phyloP scores from a whole-genome alignment of 2,329 filamentous ascomycete species.

The Colletotrichum truncatum region DNA sequence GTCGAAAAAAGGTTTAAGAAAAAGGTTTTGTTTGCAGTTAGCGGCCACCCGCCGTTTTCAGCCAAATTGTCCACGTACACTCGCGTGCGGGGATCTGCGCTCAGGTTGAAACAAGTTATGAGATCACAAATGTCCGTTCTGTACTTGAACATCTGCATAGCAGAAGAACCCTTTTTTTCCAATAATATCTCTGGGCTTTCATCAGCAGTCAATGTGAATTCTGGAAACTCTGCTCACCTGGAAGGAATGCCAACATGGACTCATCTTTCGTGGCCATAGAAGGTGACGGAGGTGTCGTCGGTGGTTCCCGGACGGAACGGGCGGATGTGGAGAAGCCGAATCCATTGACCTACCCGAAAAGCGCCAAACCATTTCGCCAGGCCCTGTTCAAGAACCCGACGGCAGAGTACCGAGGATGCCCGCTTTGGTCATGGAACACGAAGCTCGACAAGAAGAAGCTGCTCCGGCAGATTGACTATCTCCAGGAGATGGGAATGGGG shows the following conservation, averaged over 20 bases:
- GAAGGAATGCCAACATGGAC: conserved; percentile 4
- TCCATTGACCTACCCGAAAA: conserved; percentile 41
- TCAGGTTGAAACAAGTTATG: conserved; percentile 28
- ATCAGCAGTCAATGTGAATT: not conserved
- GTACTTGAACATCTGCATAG: not conserved
- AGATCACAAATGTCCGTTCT: conserved; percentile 8
- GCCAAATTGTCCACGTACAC: conserved; percentile 1
- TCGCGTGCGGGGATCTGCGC: conserved; percentile 18
- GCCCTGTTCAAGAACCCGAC: conserved; percentile 40
- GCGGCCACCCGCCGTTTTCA: conserved; percentile 17
- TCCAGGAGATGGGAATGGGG: conserved; percentile 42
- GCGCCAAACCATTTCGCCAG: conserved; percentile 32
- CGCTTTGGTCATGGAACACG: conserved; percentile 42
- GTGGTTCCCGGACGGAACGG: not conserved
- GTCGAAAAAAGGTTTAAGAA: not conserved
- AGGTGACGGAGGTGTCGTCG: not conserved
- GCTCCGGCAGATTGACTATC: conserved; percentile 40
- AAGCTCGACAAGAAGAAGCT: conserved; percentile 38
- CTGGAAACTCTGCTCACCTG: fast-evolving
- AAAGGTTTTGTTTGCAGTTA: conserved; percentile 8
- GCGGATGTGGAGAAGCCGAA: conserved; percentile 19
- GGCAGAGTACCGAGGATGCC: conserved; percentile 41
- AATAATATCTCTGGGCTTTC: not conserved
- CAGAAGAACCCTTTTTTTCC: not conserved
- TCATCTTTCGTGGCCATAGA: conserved; percentile 5